Evolutionary conservation across 192 early-diverging fungal species (phyloP).

Genomic region (Dimargaris xerosporica): DNA sequence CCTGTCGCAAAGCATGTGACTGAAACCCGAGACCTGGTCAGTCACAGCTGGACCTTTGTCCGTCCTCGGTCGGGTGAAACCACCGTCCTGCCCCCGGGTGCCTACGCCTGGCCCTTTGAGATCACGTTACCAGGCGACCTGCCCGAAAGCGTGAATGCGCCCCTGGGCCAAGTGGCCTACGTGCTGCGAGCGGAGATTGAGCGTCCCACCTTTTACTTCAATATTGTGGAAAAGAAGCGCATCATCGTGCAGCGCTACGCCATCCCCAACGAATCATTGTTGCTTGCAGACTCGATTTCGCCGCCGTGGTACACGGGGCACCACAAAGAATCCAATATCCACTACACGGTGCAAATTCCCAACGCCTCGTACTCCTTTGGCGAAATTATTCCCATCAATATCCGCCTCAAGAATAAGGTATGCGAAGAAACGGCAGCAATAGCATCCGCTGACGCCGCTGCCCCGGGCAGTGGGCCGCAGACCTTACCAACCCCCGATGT

Average conservation of each 20-base stretch:
- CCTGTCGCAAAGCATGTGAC: not conserved
- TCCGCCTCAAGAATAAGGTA: not conserved
- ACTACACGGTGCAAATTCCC: conserved; percentile 6
- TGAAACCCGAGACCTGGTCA: conserved; percentile 1
- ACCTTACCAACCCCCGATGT: not conserved
- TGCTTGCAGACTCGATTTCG: not conserved
- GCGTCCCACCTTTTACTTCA: conserved; percentile 5
- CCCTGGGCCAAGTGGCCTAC: conserved; percentile 5
- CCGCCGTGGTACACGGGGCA: conserved; percentile 10
- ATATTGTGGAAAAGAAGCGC: conserved; percentile 4
- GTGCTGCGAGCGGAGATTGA: conserved; percentile 6
- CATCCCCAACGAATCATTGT: conserved; percentile 1
- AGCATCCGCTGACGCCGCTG: not conserved
- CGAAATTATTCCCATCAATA: conserved; percentile 1
- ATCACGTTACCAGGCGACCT: conserved; percentile 7
- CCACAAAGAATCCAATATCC: conserved; percentile 6
- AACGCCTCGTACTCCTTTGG: conserved; percentile 3
- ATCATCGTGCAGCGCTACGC: conserved; percentile 8
- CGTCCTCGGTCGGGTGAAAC: not conserved
- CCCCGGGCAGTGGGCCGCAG: not conserved
- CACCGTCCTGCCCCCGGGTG: not conserved
- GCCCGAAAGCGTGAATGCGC: not conserved
- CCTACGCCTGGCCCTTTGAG: conserved; percentile 11
- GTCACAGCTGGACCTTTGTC: conserved; percentile 1
- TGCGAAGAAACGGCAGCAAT: not conserved